Base-by-base conservation (phyloP, 495 filamentous ascomycete genomes). In the Thozetella sp. region DNA sequence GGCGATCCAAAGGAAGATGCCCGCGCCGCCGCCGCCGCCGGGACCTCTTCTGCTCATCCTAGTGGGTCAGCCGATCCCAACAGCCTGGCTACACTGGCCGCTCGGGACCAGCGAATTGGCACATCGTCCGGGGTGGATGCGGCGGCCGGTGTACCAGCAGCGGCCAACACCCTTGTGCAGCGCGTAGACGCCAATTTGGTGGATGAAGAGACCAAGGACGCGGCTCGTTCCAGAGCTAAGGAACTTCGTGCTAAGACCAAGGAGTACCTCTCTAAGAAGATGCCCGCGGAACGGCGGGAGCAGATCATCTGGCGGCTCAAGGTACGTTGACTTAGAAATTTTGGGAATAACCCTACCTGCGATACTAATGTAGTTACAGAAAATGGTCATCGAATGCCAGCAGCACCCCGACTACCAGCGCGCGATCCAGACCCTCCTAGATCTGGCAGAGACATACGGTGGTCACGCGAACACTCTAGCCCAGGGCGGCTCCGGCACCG, bases 321-420 rank as follows among this genome's bases (percentile, higher is more conserved):
- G 72, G 77, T 77, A 64, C 22, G 72, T 46, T 37, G 20, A 15
- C 9, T 20, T 23, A 40, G 6, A 3, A 17, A 22, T 20, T 20
- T 27, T 1, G 27, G 15, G 19, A 6, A 23, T 3, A 40, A 2
- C 26, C 19, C 10, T 13, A 48, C 1, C 12, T 25, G 12, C 13
- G 1, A 25, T 52, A n/a, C 60, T 74, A 54, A 70, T 56, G 19
- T 20, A 3, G 6, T 4, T 22, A 25, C 37, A 80, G 86, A 98
- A 97, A 85, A 96, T 99, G 91, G 76, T 99, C 24, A 82, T 97
- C 56, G 95, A 99, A 80, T 90, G 96, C 57, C 95, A 99, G 72
- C 88, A 92, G 40, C 95, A 97, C 68, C 85, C 88, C 54, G 95
- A 98, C 62, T 99, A 99, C 72, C 85, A 93, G 59, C 86, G 87